Evolutionary conservation across 306 rosid genomes (phyloP).

Genomic region (Castanea mollissima): DNA sequence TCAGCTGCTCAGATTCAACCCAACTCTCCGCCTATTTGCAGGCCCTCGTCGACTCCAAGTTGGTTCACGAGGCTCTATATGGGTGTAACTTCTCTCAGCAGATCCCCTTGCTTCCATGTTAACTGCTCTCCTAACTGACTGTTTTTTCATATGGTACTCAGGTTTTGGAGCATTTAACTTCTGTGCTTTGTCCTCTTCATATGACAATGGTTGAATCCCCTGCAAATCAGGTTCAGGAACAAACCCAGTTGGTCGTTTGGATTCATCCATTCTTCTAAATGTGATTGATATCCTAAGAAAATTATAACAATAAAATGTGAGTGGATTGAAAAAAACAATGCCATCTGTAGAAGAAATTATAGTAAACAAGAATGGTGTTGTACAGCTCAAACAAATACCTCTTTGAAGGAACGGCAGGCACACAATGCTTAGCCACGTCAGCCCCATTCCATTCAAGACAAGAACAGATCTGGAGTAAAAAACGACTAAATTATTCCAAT

Average conservation of each 20-base stretch:
- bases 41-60: slow-evolving; percentile 39
- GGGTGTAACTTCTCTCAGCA: slow-evolving; percentile 38
- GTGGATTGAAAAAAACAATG: slow-evolving; percentile 4
- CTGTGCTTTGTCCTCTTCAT: slow-evolving; percentile 41
- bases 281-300: slow-evolving; percentile 82
- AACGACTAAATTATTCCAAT: slow-evolving; percentile 18
- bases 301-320: slow-evolving; percentile 6
- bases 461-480: slow-evolving; percentile 77
- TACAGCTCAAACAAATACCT: slow-evolving; percentile 46
- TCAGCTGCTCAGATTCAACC: slow-evolving; percentile 38
- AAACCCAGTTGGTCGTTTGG: slow-evolving; percentile 54
- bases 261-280: slow-evolving; percentile 83
- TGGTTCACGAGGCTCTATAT: slow-evolving; percentile 39
- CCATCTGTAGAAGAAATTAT: not conserved
- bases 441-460: slow-evolving; percentile 87
- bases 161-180: slow-evolving; percentile 34
- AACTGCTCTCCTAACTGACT: slow-evolving; percentile 48
- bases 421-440: slow-evolving; percentile 93
- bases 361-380: not conserved
- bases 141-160: slow-evolving; percentile 33
- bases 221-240: slow-evolving; percentile 73
- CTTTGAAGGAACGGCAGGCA: slow-evolving; percentile 80
- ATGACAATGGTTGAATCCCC: slow-evolving; percentile 71
- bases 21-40: slow-evolving; percentile 41
- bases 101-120: slow-evolving; percentile 44